Evolutionary conservation across 208 protist species (phyloP).

Genomic region (Eutreptiella sp.): DNA sequence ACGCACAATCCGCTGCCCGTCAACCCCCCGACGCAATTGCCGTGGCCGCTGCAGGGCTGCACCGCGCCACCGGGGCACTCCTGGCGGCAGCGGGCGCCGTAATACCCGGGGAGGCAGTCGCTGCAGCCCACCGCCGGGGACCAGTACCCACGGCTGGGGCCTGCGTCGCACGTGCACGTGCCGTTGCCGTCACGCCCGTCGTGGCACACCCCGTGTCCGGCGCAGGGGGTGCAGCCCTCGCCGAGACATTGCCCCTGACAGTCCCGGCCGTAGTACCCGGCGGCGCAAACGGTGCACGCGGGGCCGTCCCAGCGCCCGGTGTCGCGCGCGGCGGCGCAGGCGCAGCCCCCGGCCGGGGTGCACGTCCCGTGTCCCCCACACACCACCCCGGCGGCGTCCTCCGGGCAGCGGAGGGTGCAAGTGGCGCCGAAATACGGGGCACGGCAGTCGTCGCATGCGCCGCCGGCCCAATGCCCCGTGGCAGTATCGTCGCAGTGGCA

Average conservation of each 20-base stretch:
- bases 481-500: too few relatives aligned
- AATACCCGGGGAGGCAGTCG: constrained; percentile 7
- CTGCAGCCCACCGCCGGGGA: neutral
- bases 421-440: neutral
- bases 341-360: neutral
- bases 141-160: constrained; percentile 17
- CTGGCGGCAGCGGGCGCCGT: neutral
- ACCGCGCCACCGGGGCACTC: neutral
- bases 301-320: constrained; percentile 1
- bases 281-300: neutral
- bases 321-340: neutral
- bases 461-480: neutral
- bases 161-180: constrained; percentile 8
- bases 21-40: neutral
- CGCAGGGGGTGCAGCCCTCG: constrained; percentile 26
- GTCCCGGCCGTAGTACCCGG: constrained; percentile 16
- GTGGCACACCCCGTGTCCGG: constrained; percentile 11
- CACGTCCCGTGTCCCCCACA: constrained; percentile 16
- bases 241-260: constrained; percentile 14
- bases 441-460: neutral
- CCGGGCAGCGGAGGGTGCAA: constrained; percentile 11
- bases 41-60: neutral
- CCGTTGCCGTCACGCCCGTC: constrained; percentile 9
- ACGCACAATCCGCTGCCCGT: neutral
- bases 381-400: neutral